Percentiles rank a stretch among this genome's conserved stretches.
Evolutionary conservation across 2,329 filamentous ascomycete species (phyloP).

Genomic region (Periconia sp.): DNA sequence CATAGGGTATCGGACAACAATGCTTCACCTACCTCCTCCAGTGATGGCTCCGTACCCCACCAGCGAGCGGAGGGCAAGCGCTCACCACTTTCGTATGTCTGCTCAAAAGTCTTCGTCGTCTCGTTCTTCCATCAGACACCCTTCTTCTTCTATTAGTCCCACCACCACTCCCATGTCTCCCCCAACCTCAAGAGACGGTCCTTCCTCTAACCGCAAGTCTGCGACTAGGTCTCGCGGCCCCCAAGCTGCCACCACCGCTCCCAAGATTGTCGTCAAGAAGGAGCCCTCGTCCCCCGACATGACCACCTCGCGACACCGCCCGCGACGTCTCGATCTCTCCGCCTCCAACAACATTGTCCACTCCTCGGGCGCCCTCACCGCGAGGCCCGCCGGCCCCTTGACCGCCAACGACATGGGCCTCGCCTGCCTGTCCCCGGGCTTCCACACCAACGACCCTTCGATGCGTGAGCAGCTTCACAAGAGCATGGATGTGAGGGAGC

Average conservation of each 20-base stretch:
- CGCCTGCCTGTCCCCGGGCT: slow-evolving; percentile 92
- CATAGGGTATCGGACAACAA: slow-evolving; percentile 31
- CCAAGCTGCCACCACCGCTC: slow-evolving; percentile 48
- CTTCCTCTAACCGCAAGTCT: slow-evolving; percentile 43
- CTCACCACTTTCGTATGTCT: slow-evolving; percentile 55
- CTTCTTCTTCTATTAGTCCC: slow-evolving; percentile 23
- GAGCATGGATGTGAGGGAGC: slow-evolving; percentile 89
- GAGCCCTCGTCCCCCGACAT: slow-evolving; percentile 87
- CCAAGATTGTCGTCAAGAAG: slow-evolving; percentile 94
- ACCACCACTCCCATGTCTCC: slow-evolving; percentile 27
- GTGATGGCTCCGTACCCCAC: slow-evolving; percentile 38
- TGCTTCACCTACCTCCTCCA: slow-evolving; percentile 45
- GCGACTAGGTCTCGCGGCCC: slow-evolving; percentile 55
- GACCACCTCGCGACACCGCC: slow-evolving; percentile 71
- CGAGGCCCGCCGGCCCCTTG: slow-evolving; percentile 70
- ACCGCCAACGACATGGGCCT: slow-evolving; percentile 89
- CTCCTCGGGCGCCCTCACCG: slow-evolving; percentile 53
- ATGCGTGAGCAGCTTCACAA: slow-evolving; percentile 95
- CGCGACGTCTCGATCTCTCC: slow-evolving; percentile 76
- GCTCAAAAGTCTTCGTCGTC: slow-evolving; percentile 27
- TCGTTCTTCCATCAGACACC: slow-evolving; percentile 24
- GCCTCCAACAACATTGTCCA: slow-evolving; percentile 48
- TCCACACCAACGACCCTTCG: slow-evolving; percentile 92
- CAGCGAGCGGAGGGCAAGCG: slow-evolving; percentile 53
- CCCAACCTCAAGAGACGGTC: slow-evolving; percentile 20